Base-by-base conservation (phyloP, 371 early-diverging fungal genomes). In the Saksenaea oblongispora region DNA sequence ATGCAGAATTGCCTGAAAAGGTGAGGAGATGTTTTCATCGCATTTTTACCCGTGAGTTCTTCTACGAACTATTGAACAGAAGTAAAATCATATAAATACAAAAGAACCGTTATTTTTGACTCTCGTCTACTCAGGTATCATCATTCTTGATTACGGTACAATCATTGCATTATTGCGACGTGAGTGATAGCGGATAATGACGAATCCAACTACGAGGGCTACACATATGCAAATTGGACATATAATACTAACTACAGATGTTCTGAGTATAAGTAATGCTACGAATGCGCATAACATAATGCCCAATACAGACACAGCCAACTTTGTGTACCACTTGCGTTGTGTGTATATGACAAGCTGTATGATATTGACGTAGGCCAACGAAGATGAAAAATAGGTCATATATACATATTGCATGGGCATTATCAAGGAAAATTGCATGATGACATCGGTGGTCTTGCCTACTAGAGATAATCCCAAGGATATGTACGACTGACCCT, bases 331-430 rank as follows among this genome's bases (percentile, higher is more conserved):
- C 51, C 51, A 47, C 22, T 22, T 47, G 2, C 10, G 51, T 47
- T 22, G 51, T 4, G 51, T 47, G 51, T 47, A 47, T 47, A 47
- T 47, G 51, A 47, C 22, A n/a, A 47, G 51, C 22, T 47, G 51
- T 22, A 47, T 22, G n/a, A 47, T 47, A 22, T 47, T 47, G 51
- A 47, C 5, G 22, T 47, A 47, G 9, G 51, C 51, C 22, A 47
- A 22, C 22, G 51, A 18, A 0, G 51, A 47, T 47, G 51, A 47
- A 22, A 47, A 47, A 47, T 47, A 47, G 51, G 51, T 47, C 51
- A 47, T 47, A 22, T 47, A 47, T 22, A 47, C 26, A 22, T 47
- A 47, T 24, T 47, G 51, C 1, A 47, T 10, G 22, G 51, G 51
- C 51, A 47, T 47, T 22, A 18, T 47, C 51, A 47, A 47, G 7